Base-by-base conservation (phyloP, 2,329 filamentous ascomycete genomes). In the Orbilia ellipsospora region DNA sequence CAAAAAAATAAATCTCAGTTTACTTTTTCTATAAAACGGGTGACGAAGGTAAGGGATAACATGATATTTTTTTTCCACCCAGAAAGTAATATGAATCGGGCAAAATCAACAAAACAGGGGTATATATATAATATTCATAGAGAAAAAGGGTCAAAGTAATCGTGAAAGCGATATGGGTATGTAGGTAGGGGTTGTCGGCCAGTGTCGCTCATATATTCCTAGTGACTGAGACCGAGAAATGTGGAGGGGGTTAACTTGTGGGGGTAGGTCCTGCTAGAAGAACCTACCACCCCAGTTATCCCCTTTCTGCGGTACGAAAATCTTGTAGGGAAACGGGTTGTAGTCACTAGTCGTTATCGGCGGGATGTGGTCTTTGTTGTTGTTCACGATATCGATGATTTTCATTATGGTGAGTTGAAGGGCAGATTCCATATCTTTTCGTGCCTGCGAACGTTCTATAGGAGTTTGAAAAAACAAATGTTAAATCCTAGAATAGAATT, bases 241-340 rank as follows among this genome's bases (percentile, higher is more conserved):
- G 23, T 23, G 23, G 4, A 23, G 23, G 23, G 23, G 23, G 4
- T 2, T 23, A 23, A 23, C n/a, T 23, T 23, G 23, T 23, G 23
- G 16, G 16, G 3, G 48, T 51, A 51, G 16, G 23, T 4, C 23
- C 2, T 44, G 6, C 42, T 65, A 68, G 61, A 75, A 75, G 57
- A 69, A 68, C 31, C 63, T 52, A 23, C 63, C 88, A 57, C 92
- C 89, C 92, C 93, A 94, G 61, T 90, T 87, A 77, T 91, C 90
- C 73, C 90, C 87, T 80, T 92, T 92, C 69, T 92, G 92, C 81
- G 96, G 95, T 73, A 98, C 89, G 76, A 90, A 88, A 81, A 98
- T 96, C 82, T 94, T 91, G 83, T 96, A 98, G 0, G 94, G 94
- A 81, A 98, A 99, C 0, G 95, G 94, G 82, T 98, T 98, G 56